Evolutionary conservation across 2,329 filamentous ascomycete genomes (phyloP), one percentile per base, ranked within the genome.

Genomic region (Ceratocystis diversiconidia): DNA sequence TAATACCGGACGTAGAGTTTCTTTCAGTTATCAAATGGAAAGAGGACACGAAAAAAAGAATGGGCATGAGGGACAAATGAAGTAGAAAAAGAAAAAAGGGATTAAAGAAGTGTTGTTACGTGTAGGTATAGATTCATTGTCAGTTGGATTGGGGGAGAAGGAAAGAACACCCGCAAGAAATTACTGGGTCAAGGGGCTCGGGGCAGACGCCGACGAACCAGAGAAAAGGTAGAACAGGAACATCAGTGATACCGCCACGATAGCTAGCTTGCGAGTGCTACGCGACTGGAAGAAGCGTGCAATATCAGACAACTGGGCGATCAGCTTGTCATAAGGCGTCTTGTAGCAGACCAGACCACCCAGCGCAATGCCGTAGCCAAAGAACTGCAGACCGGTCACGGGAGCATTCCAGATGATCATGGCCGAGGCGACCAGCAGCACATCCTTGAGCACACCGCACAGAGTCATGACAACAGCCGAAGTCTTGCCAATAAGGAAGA

Each of bases 401-500:
- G 86, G 83, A 69, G 89, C 89, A 71, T 84, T 83, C 86, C 89
- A 92, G 75, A 92, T 89, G 70, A 89, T 75, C 84, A 92, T 90
- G 68, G 88, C 91, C 59, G 87, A 87, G 64, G 80, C 79, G 67
- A 94, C 89, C 62, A 94, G 86, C 72, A 94, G 82, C 67, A 94
- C 89, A 75, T 94, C 89, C 82, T 92, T 94, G 69, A 94, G 84
- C 48, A 94, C 89, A 79, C 89, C 89, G 73, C 88, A 92, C 60
- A 94, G 86, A 41, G 90, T 94, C 72, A 94, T 86, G 71, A 92
- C 87, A 65, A 94, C 86, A 63, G 89, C 89, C 0, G 89, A 92
- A 17, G 89, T 92, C 80, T 89, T 92, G 79, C 89, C 89, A 73
- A 94, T 92, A 77, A 94, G 75, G 79, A 92, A 90, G 55, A 94